These are phyloP conservation scores for Ogataea pini DNA, from an alignment of 805 yeast species.

Conservation along the genomic window DNA sequence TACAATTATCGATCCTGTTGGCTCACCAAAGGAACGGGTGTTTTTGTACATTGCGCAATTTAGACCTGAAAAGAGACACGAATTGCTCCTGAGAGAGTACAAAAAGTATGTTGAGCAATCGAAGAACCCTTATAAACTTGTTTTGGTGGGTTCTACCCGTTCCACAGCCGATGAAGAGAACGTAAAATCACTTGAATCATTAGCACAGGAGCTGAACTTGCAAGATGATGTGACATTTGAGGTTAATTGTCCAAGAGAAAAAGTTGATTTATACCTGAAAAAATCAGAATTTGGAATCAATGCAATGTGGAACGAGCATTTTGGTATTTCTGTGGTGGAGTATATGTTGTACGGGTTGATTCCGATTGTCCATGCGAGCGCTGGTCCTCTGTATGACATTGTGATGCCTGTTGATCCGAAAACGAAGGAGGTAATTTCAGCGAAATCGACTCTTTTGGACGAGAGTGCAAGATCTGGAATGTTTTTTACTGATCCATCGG, in stretches of 20 bases:
- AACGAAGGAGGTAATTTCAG: constrained; percentile 16
- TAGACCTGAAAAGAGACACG: constrained; percentile 93
- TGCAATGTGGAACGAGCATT: constrained; percentile 99
- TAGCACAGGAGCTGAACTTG: constrained; percentile 44
- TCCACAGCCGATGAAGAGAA: constrained; percentile 61
- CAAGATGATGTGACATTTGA: constrained; percentile 38
- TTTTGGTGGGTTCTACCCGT: constrained; percentile 85
- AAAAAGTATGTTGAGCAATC: constrained; percentile 44
- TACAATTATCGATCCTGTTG: constrained; percentile 18
- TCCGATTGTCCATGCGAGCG: constrained; percentile 91
- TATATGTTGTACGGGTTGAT: constrained; percentile 82
- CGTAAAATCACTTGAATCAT: constrained; percentile 48
- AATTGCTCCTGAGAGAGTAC: constrained; percentile 64
- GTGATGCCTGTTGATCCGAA: constrained; percentile 55
- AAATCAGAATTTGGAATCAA: constrained; percentile 76
- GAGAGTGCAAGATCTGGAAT: constrained; percentile 63
- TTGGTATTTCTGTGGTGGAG: constrained; percentile 96
- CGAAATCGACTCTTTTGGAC: constrained; percentile 6
- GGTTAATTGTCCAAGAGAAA: constrained; percentile 72
- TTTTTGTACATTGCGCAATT: constrained; percentile 83
- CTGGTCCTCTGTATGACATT: constrained; percentile 91
- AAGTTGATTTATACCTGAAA: constrained; percentile 54
- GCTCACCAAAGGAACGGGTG: constrained; percentile 36
- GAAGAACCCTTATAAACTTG: constrained; percentile 50
- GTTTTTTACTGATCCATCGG: constrained; percentile 68